Evolutionary conservation across 768 basidiomycete genomes (phyloP).

Genomic region (Termitomyces eurrhizus): DNA sequence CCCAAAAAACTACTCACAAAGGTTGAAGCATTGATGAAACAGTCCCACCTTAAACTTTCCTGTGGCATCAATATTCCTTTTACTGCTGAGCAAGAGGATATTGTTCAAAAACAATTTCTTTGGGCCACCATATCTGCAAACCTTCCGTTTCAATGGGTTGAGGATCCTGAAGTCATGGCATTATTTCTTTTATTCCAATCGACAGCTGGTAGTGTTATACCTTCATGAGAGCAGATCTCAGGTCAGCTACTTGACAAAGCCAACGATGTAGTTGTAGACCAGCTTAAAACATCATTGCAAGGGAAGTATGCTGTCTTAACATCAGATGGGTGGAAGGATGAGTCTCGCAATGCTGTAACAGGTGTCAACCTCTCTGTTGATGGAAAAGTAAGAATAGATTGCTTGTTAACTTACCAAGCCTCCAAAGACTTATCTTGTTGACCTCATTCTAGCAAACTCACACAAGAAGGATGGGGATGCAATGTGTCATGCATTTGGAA

Average conservation of each 20-base stretch:
- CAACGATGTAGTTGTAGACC: too few relatives aligned
- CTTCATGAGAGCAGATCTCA: too few relatives aligned
- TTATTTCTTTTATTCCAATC: too few relatives aligned
- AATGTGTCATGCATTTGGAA: constrained; percentile 22
- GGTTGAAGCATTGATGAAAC: too few relatives aligned
- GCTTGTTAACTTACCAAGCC: neutral
- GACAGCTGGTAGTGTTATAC: too few relatives aligned
- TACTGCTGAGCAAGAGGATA: constrained; percentile 12
- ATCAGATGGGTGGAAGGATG: constrained; percentile 27
- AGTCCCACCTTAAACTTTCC: constrained; percentile 21
- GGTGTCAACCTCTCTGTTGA: constrained; percentile 21
- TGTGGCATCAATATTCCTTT: constrained; percentile 24
- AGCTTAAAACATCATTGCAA: too few relatives aligned
- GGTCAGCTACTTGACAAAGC: too few relatives aligned
- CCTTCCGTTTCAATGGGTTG: too few relatives aligned
- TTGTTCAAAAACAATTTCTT: constrained; percentile 21
- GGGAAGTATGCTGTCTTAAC: constrained; percentile 17
- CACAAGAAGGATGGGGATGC: constrained; percentile 22
- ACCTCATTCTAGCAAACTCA: constrained; percentile 11
- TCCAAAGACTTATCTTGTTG: neutral
- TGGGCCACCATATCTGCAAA: constrained; percentile 23
- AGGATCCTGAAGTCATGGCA: too few relatives aligned
- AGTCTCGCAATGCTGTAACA: constrained; percentile 18
- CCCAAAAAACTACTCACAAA: constrained; percentile 13
- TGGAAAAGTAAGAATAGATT: constrained; percentile 17